Conservation (phyloP, 2,329 filamentous ascomycete species). For the Xenosphaeropsis pyriputrescens region DNA sequence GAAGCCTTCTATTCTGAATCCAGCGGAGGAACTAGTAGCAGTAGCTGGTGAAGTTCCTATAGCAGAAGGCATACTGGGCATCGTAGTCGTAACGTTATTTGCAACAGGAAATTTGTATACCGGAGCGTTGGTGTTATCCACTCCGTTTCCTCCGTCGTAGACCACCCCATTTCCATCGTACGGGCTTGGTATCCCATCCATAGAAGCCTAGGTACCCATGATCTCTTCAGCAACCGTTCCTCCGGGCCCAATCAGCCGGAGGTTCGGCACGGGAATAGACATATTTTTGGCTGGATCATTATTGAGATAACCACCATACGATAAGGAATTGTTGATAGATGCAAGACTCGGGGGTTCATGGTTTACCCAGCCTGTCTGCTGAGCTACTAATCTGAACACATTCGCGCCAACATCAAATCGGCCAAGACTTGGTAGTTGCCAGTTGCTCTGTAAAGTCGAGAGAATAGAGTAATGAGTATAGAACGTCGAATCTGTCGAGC, state of each 20-base stretch:
- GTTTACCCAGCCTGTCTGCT: conserved; percentile 14
- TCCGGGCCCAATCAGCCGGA: conserved; percentile 26
- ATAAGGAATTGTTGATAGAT: conserved; percentile 27
- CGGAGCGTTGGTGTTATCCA: conserved; percentile 19
- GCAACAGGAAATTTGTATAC: conserved; percentile 21
- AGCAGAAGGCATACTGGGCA: neutral
- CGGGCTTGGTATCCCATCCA: conserved; percentile 18
- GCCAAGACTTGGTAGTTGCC: conserved; percentile 25
- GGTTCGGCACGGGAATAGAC: conserved; percentile 25
- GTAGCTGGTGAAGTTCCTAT: too few species aligned
- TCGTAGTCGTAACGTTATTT: conserved; percentile 6
- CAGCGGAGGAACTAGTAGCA: too few species aligned
- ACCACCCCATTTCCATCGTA: conserved; percentile 30
- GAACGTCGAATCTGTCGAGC: conserved; percentile 34
- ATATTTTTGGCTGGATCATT: conserved; percentile 16
- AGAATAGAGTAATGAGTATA: conserved; percentile 30
- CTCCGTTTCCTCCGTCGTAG: conserved; percentile 20
- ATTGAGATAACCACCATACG: conserved; percentile 26
- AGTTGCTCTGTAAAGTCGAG: conserved; percentile 26
- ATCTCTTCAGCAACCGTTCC: conserved; percentile 22
- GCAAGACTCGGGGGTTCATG: conserved; percentile 16
- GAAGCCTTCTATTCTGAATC: too few species aligned
- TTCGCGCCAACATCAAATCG: conserved; percentile 26
- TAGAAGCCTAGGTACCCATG: conserved; percentile 16
- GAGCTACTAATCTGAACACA: conserved; percentile 16